Evolutionary conservation across 768 basidiomycete genomes (phyloP).

Genomic region (Podaxis sp.): DNA sequence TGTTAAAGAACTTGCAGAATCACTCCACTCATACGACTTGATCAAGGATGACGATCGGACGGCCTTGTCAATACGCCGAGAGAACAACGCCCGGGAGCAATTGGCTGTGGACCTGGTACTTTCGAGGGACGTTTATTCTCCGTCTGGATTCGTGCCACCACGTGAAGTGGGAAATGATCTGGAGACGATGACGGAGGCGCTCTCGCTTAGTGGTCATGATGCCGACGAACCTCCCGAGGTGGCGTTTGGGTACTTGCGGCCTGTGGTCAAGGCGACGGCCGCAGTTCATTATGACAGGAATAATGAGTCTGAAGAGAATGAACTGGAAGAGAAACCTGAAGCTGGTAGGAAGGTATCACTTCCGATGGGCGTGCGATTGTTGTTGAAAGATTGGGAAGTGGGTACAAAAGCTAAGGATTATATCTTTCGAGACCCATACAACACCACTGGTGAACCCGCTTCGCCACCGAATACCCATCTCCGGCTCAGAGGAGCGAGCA

Average conservation of each 20-base stretch:
- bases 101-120: constrained; percentile 60
- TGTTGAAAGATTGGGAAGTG: constrained; percentile 67
- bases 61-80: constrained; percentile 36
- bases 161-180: constrained; percentile 28
- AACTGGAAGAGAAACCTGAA: constrained; percentile 9
- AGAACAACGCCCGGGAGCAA: constrained; percentile 55
- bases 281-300: constrained; percentile 23
- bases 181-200: constrained; percentile 55
- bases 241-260: constrained; percentile 59
- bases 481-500: background rate
- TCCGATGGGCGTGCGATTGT: constrained; percentile 53
- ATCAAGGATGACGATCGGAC: constrained; percentile 31
- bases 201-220: constrained; percentile 37
- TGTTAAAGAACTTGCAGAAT: constrained; percentile 28
- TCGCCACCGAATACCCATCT: background rate
- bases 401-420: constrained; percentile 48
- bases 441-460: constrained; percentile 18
- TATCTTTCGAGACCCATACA: constrained; percentile 53
- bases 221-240: constrained; percentile 50
- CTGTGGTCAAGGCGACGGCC: constrained; percentile 28
- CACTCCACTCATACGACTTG: constrained; percentile 42
- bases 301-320: constrained; percentile 19
- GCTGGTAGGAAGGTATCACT: constrained; percentile 16
- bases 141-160: constrained; percentile 31
- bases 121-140: constrained; percentile 53